A percentile compares a stretch with the other conserved stretches of the same genome.
Conservation (phyloP, 2,329 filamentous ascomycete species). For the Eutypella sp. region DNA sequence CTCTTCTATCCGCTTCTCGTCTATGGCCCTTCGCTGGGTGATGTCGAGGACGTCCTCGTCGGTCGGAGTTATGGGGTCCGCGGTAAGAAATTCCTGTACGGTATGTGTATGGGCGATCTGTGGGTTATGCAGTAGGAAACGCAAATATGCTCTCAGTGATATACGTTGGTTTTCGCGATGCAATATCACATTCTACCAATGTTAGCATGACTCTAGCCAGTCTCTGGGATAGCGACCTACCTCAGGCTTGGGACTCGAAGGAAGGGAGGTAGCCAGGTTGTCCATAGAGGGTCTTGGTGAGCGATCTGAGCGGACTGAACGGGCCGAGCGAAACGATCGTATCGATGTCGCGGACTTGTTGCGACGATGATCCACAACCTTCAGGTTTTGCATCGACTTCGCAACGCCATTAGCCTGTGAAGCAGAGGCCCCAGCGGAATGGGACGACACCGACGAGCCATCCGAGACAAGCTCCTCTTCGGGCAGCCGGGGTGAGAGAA, state of each 20-base stretch:
- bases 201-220: slow-evolving; percentile 26
- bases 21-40: slow-evolving; percentile 70
- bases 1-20: slow-evolving; percentile 84
- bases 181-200: slow-evolving; percentile 50
- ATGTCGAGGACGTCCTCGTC: slow-evolving; percentile 85
- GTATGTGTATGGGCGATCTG: slow-evolving; percentile 78
- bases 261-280: slow-evolving; percentile 26
- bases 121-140: slow-evolving; percentile 77
- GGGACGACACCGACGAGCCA: slow-evolving; percentile 73
- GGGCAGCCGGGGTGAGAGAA: slow-evolving; percentile 46
- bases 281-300: slow-evolving; percentile 45
- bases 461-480: slow-evolving; percentile 64
- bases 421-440: slow-evolving; percentile 54
- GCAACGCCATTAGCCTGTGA: slow-evolving; percentile 22
- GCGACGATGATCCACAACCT: slow-evolving; percentile 38
- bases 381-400: slow-evolving; percentile 35
- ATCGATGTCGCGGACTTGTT: slow-evolving; percentile 32
- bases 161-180: slow-evolving; percentile 88
- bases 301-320: slow-evolving; percentile 27
- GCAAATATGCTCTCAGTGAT: slow-evolving; percentile 84
- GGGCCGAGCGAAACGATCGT: slow-evolving; percentile 15
- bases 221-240: slow-evolving; percentile 9
- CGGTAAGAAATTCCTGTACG: slow-evolving; percentile 77
- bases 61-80: slow-evolving; percentile 65
- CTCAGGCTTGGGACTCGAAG: slow-evolving; percentile 25